Base-by-base conservation (phyloP, 1,284 basidiomycete genomes). In the Moesziomyces aphidis region DNA sequence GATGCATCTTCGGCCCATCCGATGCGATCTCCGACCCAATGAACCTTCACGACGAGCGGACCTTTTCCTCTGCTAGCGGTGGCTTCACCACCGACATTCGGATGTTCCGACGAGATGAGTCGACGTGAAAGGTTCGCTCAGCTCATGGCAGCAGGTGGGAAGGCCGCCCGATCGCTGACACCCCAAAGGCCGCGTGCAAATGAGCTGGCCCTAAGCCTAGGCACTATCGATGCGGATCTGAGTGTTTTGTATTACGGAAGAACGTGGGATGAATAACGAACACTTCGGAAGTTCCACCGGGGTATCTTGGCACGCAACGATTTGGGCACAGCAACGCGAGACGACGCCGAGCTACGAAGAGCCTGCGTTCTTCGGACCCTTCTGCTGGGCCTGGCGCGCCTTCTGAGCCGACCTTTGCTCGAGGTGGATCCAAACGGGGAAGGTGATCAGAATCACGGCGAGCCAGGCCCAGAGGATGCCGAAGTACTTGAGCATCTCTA, bases 391-490 rank as follows among this genome's bases (percentile, higher is more conserved):
- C 43, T 60, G 49, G 19, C 53, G 60, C 13, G 70, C 70, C 55
- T 74, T 75, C 17, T 47, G 43, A 3, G 47, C 54, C 19, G 55
- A 48, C 51, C 42, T 63, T 5, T 57, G 55, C 52, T 83, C 81
- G 13, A 53, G 51, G 63, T 65, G 68, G 49, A 80, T 76, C 69
- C 81, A 77, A 46, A 83, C 45, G 17, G 79, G 76, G 52, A 81
- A 73, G 11, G 79, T 81, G 26, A 77, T 24, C 19, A 77, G n/a
- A 21, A 81, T 57, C 46, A 79, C 62, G 3, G 60, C 58, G 3
- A 82, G 51, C 80, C 80, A 83, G 6, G 73, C 79, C 78, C 76
- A 79, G 22, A 83, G 63, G 42, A 83, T 78, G 19, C 82, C 82
- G 17, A 77, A 62, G 52, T 78, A 76, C 51, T 83, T 82, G 45